Percentiles rank a stretch among this genome's conserved stretches.
phyloP scores from a whole-genome alignment of 768 basidiomycete species.

The Asterophora parasitica region DNA sequence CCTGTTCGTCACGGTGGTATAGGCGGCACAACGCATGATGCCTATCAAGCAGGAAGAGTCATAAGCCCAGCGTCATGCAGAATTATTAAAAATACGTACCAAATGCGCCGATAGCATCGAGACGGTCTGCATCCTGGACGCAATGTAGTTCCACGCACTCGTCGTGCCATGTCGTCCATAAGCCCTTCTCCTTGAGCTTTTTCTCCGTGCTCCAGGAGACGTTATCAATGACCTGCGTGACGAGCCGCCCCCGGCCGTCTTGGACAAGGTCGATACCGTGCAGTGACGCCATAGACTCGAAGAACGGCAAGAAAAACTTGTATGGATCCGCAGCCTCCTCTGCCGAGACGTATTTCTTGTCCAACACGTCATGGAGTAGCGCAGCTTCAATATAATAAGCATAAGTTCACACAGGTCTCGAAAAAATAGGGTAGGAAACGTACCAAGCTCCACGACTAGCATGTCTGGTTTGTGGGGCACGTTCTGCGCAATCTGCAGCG shows the following conservation, averaged over 20 bases:
- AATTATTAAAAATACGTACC: slow-evolving; percentile 34
- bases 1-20: slow-evolving; percentile 50
- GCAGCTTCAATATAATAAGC: slow-evolving; percentile 41
- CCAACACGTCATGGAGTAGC: slow-evolving; percentile 83
- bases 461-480: slow-evolving; percentile 54
- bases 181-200: slow-evolving; percentile 47
- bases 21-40: slow-evolving; percentile 67
- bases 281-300: slow-evolving; percentile 37
- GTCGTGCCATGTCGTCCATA: slow-evolving; percentile 64
- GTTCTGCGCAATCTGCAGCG: slow-evolving; percentile 58
- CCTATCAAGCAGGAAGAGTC: slow-evolving; percentile 27
- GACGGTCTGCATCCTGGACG: slow-evolving; percentile 74
- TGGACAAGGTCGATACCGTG: slow-evolving; percentile 51
- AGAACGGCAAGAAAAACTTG: slow-evolving; percentile 65
- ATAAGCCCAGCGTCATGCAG: neutral
- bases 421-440: neutral
- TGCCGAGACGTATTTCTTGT: slow-evolving; percentile 75
- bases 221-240: slow-evolving; percentile 65
- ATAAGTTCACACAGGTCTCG: neutral
- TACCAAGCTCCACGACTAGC: slow-evolving; percentile 67
- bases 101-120: slow-evolving; percentile 81
- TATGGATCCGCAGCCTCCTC: slow-evolving; percentile 56
- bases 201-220: slow-evolving; percentile 87
- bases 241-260: slow-evolving; percentile 53
- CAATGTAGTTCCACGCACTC: slow-evolving; percentile 74